Percentiles rank a stretch among this genome's conserved stretches.
These are phyloP conservation scores for Sporothrix brunneoviolacea DNA, from an alignment of 2,329 filamentous ascomycete species.

Conservation along the genomic window DNA sequence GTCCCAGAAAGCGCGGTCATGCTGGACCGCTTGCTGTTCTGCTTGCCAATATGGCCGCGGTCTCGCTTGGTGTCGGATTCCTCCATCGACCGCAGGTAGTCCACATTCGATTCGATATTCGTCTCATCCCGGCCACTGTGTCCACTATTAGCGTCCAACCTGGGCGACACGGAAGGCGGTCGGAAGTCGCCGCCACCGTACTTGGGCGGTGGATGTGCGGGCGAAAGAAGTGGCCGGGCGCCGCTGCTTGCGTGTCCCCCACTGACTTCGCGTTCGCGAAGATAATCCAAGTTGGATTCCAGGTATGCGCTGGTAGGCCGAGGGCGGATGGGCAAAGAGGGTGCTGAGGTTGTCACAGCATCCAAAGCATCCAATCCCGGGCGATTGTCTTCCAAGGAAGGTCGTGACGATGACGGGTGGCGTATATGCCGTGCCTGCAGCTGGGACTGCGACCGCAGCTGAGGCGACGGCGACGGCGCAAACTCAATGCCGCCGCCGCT, in stretches of 20 bases:
- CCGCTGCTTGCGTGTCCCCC: constrained; percentile 22
- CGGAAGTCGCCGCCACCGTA: constrained; percentile 26
- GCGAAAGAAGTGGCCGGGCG: constrained; percentile 34
- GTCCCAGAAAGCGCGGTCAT: constrained; percentile 65
- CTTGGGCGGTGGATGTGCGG: constrained; percentile 28
- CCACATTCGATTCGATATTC: constrained; percentile 71
- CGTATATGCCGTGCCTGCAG: constrained; percentile 30
- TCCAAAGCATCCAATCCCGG: constrained; percentile 58
- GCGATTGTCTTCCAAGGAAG: constrained; percentile 65
- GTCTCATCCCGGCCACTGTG: constrained; percentile 37
- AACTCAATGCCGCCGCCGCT: constrained; percentile 17
- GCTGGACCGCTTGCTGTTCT: constrained; percentile 63
- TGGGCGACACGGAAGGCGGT: constrained; percentile 40
- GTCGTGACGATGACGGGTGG: constrained; percentile 48
- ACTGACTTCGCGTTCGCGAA: constrained; percentile 62
- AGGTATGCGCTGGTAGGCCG: constrained; percentile 79
- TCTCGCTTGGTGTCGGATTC: constrained; percentile 39
- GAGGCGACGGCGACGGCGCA: constrained; percentile 12
- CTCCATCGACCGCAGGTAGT: constrained; percentile 62
- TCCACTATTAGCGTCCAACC: constrained; percentile 25
- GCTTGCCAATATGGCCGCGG: constrained; percentile 45
- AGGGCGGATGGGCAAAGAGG: constrained; percentile 39
- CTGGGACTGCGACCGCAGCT: constrained; percentile 22
- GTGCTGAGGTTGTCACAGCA: constrained; percentile 45
- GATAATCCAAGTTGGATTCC: constrained; percentile 73